Percentiles rank a stretch among this genome's conserved stretches.
Conservation (phyloP, 805 yeast genomes). For the Blastobotrys muscicola region DNA sequence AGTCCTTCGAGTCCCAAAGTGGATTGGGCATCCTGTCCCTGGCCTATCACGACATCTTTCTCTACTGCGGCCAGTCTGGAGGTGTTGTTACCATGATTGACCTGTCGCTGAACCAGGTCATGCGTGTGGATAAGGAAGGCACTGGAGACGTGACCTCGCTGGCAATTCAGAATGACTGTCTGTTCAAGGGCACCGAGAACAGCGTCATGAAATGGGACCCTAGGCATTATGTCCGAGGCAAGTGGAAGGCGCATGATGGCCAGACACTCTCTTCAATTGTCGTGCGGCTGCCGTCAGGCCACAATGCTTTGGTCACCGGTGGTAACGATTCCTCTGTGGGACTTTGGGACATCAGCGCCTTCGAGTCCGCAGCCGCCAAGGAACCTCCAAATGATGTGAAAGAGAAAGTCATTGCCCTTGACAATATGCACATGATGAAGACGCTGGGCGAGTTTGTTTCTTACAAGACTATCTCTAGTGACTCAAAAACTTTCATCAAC, state of each 20-base stretch:
- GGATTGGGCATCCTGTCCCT: slow-evolving; percentile 61
- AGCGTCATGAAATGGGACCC: slow-evolving; percentile 46
- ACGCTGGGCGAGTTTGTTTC: slow-evolving; percentile 54
- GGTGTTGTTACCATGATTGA: slow-evolving; percentile 84
- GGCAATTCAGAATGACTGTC: slow-evolving; percentile 44
- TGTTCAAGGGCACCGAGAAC: slow-evolving; percentile 51
- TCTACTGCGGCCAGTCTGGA: slow-evolving; percentile 74
- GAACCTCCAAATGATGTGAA: background rate
- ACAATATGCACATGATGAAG: slow-evolving; percentile 54
- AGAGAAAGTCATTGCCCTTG: slow-evolving; percentile 23
- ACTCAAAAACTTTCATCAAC: slow-evolving; percentile 55
- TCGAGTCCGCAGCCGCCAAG: background rate
- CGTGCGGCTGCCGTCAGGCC: slow-evolving; percentile 31
- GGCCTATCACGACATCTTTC: slow-evolving; percentile 50
- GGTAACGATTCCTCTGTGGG: slow-evolving; percentile 60
- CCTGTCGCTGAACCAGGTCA: slow-evolving; percentile 64
- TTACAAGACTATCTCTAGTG: slow-evolving; percentile 69
- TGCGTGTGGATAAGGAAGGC: slow-evolving; percentile 29
- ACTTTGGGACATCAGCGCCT: slow-evolving; percentile 51
- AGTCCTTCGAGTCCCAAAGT: slow-evolving; percentile 44
- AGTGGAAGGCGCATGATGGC: slow-evolving; percentile 47
- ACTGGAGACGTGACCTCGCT: slow-evolving; percentile 52
- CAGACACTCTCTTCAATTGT: slow-evolving; percentile 49
- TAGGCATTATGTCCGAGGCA: slow-evolving; percentile 34
- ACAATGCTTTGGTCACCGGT: slow-evolving; percentile 50